phyloP scores from a whole-genome alignment of 2,329 filamentous ascomycete species.

The Fusarium sp. region DNA sequence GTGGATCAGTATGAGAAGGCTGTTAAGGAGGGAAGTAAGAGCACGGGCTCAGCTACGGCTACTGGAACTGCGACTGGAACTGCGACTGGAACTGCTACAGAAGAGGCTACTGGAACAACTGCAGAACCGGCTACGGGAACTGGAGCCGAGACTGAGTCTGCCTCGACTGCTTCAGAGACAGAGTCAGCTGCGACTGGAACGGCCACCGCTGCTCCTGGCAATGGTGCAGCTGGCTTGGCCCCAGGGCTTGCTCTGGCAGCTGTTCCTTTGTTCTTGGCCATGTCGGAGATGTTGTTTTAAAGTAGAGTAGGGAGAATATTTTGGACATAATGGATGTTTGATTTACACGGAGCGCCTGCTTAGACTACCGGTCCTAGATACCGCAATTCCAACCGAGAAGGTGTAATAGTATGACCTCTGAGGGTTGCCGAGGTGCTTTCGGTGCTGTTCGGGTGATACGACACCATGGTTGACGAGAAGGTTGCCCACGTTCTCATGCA shows the following conservation, averaged over 20 bases:
- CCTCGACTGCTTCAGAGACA: constrained; percentile 1
- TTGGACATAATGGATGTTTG: background rate
- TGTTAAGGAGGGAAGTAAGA: constrained; percentile 6
- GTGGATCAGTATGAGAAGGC: constrained; percentile 49
- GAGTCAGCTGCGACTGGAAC: constrained; percentile 1
- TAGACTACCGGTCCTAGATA: background rate
- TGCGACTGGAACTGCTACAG: constrained; percentile 9
- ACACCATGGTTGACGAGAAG: background rate
- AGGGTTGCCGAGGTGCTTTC: background rate
- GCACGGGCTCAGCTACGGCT: constrained; percentile 7
- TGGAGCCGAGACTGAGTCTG: constrained; percentile 3
- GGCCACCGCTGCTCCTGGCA: constrained; percentile 15
- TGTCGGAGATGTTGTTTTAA: constrained; percentile 6
- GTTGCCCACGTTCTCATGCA: background rate
- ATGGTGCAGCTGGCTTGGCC: constrained; percentile 20
- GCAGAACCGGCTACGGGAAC: background rate
- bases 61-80: constrained; percentile 7
- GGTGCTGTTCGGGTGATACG: background rate
- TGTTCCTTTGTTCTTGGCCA: constrained; percentile 14
- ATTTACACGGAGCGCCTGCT: background rate
- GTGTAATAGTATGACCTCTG: background rate
- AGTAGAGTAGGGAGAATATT: background rate
- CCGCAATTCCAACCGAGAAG: background rate
- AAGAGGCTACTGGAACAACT: background rate
- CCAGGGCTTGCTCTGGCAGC: constrained; percentile 19